Conservation (phyloP, 2,329 filamentous ascomycete species). For the Pezicula carpinea region DNA sequence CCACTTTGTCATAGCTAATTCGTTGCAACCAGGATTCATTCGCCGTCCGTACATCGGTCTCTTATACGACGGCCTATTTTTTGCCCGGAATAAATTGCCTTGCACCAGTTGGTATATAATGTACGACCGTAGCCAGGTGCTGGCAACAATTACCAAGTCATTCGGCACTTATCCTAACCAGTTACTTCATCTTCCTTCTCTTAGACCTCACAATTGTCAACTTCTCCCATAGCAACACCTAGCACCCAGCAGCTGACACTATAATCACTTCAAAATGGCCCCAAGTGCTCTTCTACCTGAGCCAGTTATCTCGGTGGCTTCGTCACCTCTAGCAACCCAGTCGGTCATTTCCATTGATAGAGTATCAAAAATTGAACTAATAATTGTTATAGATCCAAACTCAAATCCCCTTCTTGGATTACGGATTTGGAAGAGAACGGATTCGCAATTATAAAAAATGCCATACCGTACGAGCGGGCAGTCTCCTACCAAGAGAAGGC, state of each 20-base stretch:
- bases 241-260: too few species aligned
- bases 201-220: too few species aligned
- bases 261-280: too few species aligned
- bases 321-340: not conserved
- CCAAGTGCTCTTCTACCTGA: too few species aligned
- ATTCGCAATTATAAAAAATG: conserved; percentile 41
- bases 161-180: too few species aligned
- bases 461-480: conserved; percentile 37
- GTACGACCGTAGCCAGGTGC: too few species aligned
- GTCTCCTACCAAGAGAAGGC: conserved; percentile 29
- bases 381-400: conserved; percentile 14
- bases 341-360: not conserved
- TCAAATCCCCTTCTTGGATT: conserved; percentile 28
- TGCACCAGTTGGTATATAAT: not conserved
- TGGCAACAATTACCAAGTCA: too few species aligned
- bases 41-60: not conserved
- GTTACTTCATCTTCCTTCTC: too few species aligned
- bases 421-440: conserved; percentile 33
- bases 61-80: conserved; percentile 1
- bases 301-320: too few species aligned
- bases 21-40: not conserved
- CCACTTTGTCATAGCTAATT: not conserved
- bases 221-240: too few species aligned
- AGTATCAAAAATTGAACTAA: not conserved
- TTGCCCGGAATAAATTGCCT: not conserved